Evolutionary conservation across 1,139 yeast genomes (phyloP), one percentile per base, ranked within the genome.

Genomic region (Blastobotrys apis): DNA sequence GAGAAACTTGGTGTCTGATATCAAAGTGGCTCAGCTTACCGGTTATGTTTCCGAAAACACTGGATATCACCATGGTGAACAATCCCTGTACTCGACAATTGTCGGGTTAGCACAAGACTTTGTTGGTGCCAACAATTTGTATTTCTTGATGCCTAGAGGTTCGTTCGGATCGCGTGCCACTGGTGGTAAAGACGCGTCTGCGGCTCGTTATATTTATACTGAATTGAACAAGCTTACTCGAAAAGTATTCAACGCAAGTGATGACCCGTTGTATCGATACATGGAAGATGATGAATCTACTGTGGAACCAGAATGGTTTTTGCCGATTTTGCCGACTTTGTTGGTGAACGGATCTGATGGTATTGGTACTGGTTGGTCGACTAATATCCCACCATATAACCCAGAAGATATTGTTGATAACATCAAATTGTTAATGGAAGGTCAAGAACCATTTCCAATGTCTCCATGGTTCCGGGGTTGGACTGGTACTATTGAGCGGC

Each of bases 331-430:
- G 41, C 99, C 99, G 3, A 86, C 88, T 88, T 63, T 92, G 26
- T 72, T 94, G 50, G 95, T 94, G 5, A 94, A 94, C 62, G 99
- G 99, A 47, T 75, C 94, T 8, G 98, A 94, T 67, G 99, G 99
- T 68, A 94, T 94, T 64, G 99, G 99, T 54, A 90, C 98, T 41
- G 99, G 98, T 56, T 94, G 98, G 97, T 86, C 96, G 50, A 88
- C 98, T 1, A 81, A 78, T 51, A 84, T 94, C 52, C 99, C 98
- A 1, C 80, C 85, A 36, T 92, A 77, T 65, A 88, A 92, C 61
- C 99, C 99, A 0, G 60, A 65, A 21, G 98, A 92, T 61, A 72
- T 94, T 50, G 88, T 87, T 22, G 70, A 66, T 2, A 92, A 94
- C 57, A 69, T 94, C 31, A 76, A 78, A 47, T 76, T 77, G 36